Conservation (phyloP, 129 eudicot species). For the Dittrichia graveolens region DNA sequence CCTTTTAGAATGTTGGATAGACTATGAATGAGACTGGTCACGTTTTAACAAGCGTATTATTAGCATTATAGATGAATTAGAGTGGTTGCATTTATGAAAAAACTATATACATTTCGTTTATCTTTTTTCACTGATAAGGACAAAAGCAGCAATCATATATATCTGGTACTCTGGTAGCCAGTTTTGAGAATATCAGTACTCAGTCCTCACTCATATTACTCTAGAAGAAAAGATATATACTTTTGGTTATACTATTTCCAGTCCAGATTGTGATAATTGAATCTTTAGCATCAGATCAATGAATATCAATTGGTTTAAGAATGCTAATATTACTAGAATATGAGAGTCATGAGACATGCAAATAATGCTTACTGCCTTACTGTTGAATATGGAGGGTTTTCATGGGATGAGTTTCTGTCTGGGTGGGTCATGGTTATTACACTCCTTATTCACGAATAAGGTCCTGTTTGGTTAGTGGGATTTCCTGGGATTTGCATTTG, state of each 20-base stretch:
- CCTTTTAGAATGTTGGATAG: neutral
- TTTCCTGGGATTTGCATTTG: too few relatives aligned
- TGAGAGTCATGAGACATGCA: neutral
- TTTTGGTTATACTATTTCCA: neutral
- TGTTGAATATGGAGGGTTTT: too few relatives aligned
- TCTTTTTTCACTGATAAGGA: neutral
- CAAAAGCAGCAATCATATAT: neutral
- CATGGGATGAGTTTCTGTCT: too few relatives aligned
- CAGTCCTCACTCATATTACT: neutral
- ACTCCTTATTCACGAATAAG: too few relatives aligned
- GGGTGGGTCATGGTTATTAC: too few relatives aligned
- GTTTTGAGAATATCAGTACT: neutral
- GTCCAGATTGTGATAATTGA: neutral
- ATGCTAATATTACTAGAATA: neutral
- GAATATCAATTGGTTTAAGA: neutral
- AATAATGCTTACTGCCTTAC: too few relatives aligned
- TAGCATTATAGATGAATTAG: constrained; percentile 2
- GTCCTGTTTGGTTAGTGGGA: too few relatives aligned
- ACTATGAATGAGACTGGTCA: neutral
- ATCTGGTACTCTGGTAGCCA: constrained; percentile 12
- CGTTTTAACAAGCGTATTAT: neutral
- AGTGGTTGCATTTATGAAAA: constrained; percentile 1
- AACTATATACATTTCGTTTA: neutral
- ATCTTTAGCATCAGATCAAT: neutral
- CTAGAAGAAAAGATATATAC: neutral